Evolutionary conservation across 805 yeast genomes (phyloP).

Genomic region (Wickerhamiella nectarea): DNA sequence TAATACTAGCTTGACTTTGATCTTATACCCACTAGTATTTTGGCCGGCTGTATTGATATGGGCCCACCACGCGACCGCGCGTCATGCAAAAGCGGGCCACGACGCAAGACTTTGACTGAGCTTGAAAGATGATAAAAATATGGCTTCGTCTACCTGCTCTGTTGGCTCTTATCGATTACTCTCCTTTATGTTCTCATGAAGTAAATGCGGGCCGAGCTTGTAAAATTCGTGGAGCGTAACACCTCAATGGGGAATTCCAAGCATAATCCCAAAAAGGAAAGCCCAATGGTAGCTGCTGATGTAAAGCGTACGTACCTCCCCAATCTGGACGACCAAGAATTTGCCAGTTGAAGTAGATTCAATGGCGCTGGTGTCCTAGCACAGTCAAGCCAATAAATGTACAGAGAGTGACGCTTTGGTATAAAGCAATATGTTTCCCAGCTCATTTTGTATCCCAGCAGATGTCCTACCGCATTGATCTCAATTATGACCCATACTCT

Average conservation of each 20-base stretch:
- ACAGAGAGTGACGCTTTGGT: background rate
- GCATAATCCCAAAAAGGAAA: background rate
- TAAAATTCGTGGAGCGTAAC: background rate
- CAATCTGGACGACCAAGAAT: background rate
- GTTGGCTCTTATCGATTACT: too few species aligned
- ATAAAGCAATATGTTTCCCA: background rate
- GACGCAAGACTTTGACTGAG: too few species aligned
- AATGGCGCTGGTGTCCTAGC: background rate
- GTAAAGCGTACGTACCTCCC: background rate
- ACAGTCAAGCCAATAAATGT: background rate
- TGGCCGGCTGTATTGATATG: too few species aligned
- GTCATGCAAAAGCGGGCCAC: too few species aligned
- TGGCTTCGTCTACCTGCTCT: too few species aligned
- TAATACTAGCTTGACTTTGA: too few species aligned
- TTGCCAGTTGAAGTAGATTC: background rate
- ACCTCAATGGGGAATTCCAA: background rate
- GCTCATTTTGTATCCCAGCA: background rate
- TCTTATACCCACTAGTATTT: too few species aligned
- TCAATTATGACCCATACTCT: background rate
- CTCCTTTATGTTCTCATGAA: too few species aligned
- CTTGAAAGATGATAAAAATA: too few species aligned
- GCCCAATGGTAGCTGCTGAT: background rate
- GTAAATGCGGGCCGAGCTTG: too few species aligned
- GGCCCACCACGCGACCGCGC: too few species aligned
- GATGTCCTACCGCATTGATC: background rate